These are phyloP conservation scores for Helichrysum umbraculigerum DNA, from an alignment of 129 eudicot species.

Conservation along the genomic window DNA sequence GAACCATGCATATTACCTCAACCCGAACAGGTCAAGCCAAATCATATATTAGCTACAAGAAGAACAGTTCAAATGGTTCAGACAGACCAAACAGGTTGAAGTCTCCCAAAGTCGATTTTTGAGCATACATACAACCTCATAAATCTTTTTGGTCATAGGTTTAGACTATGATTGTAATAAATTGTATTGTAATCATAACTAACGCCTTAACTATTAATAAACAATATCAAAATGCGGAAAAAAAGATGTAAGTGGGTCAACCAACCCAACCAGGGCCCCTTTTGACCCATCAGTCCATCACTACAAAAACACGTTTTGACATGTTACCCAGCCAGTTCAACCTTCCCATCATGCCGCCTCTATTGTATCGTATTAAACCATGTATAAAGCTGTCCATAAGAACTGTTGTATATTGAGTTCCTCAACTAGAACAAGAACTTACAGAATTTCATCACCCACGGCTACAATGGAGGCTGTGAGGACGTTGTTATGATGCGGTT, in stretches of 20 bases:
- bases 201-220: neutral
- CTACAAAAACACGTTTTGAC: neutral
- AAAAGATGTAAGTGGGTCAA: neutral
- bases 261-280: neutral
- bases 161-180: neutral
- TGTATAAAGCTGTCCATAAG: constrained; percentile 2
- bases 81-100: neutral
- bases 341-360: neutral
- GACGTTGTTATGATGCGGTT: constrained; percentile 28
- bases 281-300: no score
- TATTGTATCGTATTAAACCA: neutral
- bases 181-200: neutral
- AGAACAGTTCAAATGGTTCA: no score
- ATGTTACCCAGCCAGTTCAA: neutral
- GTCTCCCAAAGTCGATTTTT: neutral
- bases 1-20: neutral
- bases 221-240: neutral
- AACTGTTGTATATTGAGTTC: neutral
- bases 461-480: constrained; percentile 82
- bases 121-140: neutral
- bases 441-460: constrained; percentile 96
- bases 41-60: neutral
- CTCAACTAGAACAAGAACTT: constrained; percentile 42
- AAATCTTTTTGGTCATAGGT: neutral
- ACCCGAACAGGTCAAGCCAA: neutral